Evolutionary conservation across 2,329 filamentous ascomycete genomes (phyloP).

Genomic region (Xylariaceae sp.): DNA sequence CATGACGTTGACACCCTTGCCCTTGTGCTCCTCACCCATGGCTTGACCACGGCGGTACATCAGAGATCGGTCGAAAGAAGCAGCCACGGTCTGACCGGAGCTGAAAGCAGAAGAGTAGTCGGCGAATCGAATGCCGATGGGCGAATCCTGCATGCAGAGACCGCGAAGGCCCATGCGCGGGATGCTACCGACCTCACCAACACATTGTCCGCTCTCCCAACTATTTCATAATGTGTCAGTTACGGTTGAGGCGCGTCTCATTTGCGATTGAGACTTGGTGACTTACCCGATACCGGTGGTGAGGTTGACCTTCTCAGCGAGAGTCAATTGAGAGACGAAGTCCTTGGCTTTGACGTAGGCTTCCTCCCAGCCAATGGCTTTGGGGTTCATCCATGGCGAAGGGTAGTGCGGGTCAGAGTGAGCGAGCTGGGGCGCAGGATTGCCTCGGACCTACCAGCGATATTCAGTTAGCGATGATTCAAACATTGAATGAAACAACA

Average conservation of each 20-base stretch:
- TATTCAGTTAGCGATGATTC: constrained; percentile 11
- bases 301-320: constrained; percentile 88
- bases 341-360: constrained; percentile 70
- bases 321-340: constrained; percentile 78
- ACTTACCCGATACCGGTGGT: constrained; percentile 82
- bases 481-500: not conserved
- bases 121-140: constrained; percentile 68
- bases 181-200: constrained; percentile 68
- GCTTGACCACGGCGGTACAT: constrained; percentile 65
- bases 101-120: constrained; percentile 79
- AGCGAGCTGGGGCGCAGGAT: constrained; percentile 21
- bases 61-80: constrained; percentile 72
- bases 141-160: constrained; percentile 83
- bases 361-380: constrained; percentile 65
- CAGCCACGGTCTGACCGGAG: constrained; percentile 70
- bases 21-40: constrained; percentile 66
- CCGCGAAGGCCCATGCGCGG: constrained; percentile 64
- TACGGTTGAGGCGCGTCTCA: not conserved
- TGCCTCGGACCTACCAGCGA: not conserved
- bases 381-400: constrained; percentile 77
- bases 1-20: constrained; percentile 68
- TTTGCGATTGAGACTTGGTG: constrained; percentile 28
- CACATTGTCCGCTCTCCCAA: constrained; percentile 66
- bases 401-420: constrained; percentile 55
- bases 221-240: constrained; percentile 32